These are phyloP conservation scores for Flaveria ramosissima DNA, from an alignment of 129 eudicot genomes.

Conservation along the genomic window DNA sequence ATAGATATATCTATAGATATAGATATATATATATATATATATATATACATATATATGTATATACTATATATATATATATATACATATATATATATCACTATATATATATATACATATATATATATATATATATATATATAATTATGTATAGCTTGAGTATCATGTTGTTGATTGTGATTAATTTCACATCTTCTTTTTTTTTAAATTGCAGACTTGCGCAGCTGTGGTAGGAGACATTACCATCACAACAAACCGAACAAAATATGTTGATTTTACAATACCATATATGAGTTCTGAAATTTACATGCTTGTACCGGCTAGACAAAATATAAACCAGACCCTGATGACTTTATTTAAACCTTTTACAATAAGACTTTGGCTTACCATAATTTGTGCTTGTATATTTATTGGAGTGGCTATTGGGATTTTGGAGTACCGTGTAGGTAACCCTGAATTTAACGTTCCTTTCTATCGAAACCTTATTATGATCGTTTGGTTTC, in stretches of 20 bases:
- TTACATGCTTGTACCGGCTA: conserved; percentile 26
- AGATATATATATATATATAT: no score
- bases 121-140: no score
- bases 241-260: conserved; percentile 10
- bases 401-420: conserved; percentile 10
- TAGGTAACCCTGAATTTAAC: conserved; percentile 21
- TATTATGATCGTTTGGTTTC: conserved; percentile 22
- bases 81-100: no score
- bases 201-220: conserved; percentile 14
- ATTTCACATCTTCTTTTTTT: background rate
- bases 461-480: conserved; percentile 6
- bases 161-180: no score
- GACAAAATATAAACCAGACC: conserved; percentile 19
- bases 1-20: no score
- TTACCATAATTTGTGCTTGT: conserved; percentile 13
- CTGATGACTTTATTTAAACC: conserved; percentile 17
- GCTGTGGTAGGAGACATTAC: conserved; percentile 26
- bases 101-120: no score
- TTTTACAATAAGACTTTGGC: conserved; percentile 22
- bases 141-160: no score
- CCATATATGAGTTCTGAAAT: conserved; percentile 31
- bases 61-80: no score
- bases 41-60: no score
- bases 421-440: conserved; percentile 24
- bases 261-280: conserved; percentile 10